A percentile compares a stretch with the other conserved stretches of the same genome.
Conservation (phyloP, 768 basidiomycete species). For the Amanita muscaria region DNA sequence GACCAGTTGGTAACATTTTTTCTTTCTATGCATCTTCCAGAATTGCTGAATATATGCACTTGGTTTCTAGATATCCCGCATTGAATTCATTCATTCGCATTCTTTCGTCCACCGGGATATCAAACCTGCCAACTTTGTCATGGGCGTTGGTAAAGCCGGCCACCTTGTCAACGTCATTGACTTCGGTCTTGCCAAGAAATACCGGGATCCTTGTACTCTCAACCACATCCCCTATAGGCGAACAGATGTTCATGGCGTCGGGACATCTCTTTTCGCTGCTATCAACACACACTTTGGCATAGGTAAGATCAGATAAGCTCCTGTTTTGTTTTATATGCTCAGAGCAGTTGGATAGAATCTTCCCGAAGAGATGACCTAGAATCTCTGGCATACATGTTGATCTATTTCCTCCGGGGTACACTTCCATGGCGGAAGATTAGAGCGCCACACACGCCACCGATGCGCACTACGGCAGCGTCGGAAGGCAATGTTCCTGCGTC, state of each 20-base stretch:
- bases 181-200: slow-evolving; percentile 79
- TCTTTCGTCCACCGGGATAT: slow-evolving; percentile 95
- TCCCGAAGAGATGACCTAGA: slow-evolving; percentile 76
- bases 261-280: slow-evolving; percentile 67
- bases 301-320: slow-evolving; percentile 33
- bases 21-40: neutral
- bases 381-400: slow-evolving; percentile 74
- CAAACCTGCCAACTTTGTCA: slow-evolving; percentile 98
- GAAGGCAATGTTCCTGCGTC: slow-evolving; percentile 12
- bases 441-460: slow-evolving; percentile 34
- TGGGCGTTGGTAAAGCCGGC: slow-evolving; percentile 57
- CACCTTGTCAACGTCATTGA: slow-evolving; percentile 87
- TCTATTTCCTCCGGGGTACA: slow-evolving; percentile 71
- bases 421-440: slow-evolving; percentile 73
- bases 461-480: slow-evolving; percentile 16
- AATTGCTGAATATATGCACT: slow-evolving; percentile 14
- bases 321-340: slow-evolving; percentile 5
- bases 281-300: slow-evolving; percentile 71
- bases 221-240: slow-evolving; percentile 67
- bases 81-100: slow-evolving; percentile 94
- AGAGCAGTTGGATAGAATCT: slow-evolving; percentile 38
- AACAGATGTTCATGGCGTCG: slow-evolving; percentile 70
- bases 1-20: slow-evolving; percentile 79
- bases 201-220: slow-evolving; percentile 54
- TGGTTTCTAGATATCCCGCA: slow-evolving; percentile 69